Evolutionary conservation across 2,329 filamentous ascomycete genomes (phyloP), one percentile per base, ranked within the genome.

Genomic region (Chrysoporthe deuterocubensis): DNA sequence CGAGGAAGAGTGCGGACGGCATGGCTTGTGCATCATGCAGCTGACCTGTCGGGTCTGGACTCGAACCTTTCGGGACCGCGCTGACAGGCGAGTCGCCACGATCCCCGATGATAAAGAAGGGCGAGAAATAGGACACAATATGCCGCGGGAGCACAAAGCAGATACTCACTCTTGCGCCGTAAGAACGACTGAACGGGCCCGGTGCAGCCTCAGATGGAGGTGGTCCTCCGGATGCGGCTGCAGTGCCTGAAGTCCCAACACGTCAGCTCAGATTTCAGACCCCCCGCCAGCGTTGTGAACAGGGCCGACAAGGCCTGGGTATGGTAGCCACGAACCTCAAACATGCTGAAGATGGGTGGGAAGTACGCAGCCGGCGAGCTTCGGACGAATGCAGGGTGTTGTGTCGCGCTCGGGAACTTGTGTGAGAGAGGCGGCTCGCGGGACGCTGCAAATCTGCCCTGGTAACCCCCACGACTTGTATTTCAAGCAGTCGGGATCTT

Each of bases 121-220:
- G 9, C 46, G 9, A 18, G 40, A 14, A 21, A 26, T 16, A 60
- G 14, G 54, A 18, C 26, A 50, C 14, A 16, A 18, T 5, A 13
- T 50, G 5, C 46, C n/a, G 46, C 50, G 26, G 57, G 42, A 40
- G 37, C 11, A 18, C 50, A 48, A 61, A 34, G 60, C 16, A 18
- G 8, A 44, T 57, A 80, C 84, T 80, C 77, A 87, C 85, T 97
- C 95, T 73, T 91, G 85, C 34, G 89, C 84, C 4, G 93, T 96
- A 69, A 97, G 85, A 34, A 96, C 84, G 43, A 97, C 91, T 34
- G 92, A 94, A 70, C 92, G 89, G 57, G 94, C 94, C 65, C 94
- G 90, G 80, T 97, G 94, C 71, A 92, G 84, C 70, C 94, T 92
- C 62, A 97, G 84, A 71, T 88, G 92, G 76, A 96, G 92, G 71